A percentile compares a stretch with the other conserved stretches of the same genome.
These are phyloP conservation scores for Hyphopichia burtonii DNA, from an alignment of 1,139 yeast genomes.

Conservation along the genomic window DNA sequence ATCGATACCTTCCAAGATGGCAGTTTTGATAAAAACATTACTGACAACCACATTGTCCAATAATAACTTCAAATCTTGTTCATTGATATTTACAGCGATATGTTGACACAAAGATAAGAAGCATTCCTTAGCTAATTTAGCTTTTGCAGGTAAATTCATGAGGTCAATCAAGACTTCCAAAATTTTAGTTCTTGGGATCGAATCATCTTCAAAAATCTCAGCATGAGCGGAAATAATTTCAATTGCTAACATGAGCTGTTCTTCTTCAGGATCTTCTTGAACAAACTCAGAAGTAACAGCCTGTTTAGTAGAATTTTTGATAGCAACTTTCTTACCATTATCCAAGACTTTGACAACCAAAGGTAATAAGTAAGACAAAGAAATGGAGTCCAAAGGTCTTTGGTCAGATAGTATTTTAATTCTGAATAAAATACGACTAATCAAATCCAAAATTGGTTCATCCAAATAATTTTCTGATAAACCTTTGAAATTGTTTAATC, in stretches of 20 bases:
- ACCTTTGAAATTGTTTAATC: constrained; percentile 44
- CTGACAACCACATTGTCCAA: constrained; percentile 60
- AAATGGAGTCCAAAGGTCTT: constrained; percentile 62
- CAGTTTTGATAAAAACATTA: constrained; percentile 68
- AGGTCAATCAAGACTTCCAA: constrained; percentile 62
- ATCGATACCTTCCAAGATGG: constrained; percentile 81
- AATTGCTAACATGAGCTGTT: constrained; percentile 73
- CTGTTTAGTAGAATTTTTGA: constrained; percentile 49
- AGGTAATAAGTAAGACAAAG: constrained; percentile 76
- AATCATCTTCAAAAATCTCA: constrained; percentile 63
- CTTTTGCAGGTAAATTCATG: constrained; percentile 71
- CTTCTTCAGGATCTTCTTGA: constrained; percentile 85
- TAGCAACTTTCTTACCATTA: constrained; percentile 55
- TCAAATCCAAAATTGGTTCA: constrained; percentile 53
- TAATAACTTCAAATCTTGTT: constrained; percentile 58
- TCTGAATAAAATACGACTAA: constrained; percentile 70
- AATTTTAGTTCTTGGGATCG: constrained; percentile 68
- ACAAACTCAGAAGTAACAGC: constrained; percentile 60
- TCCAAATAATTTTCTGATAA: constrained; percentile 44
- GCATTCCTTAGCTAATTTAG: constrained; percentile 81
- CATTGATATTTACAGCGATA: constrained; percentile 59
- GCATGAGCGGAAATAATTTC: constrained; percentile 78
- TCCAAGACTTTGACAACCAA: constrained; percentile 62
- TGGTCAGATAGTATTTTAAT: constrained; percentile 75
- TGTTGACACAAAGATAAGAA: constrained; percentile 73